These are phyloP conservation scores for Polyporus arcularius DNA, from an alignment of 768 basidiomycete genomes.

Conservation along the genomic window DNA sequence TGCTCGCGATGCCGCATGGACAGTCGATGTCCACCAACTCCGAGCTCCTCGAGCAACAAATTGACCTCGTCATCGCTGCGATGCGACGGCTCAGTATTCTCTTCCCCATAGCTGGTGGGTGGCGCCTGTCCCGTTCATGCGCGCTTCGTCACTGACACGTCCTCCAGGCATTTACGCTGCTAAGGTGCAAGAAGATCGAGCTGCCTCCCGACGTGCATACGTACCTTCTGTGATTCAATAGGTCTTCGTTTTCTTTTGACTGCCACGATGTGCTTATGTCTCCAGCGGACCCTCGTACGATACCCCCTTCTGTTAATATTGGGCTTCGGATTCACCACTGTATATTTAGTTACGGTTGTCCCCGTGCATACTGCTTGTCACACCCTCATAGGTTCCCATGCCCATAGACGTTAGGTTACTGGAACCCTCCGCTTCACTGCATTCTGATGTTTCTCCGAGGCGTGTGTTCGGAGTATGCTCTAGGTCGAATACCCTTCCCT, in stretches of 20 bases:
- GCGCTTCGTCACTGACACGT: neutral
- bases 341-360: neutral
- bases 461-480: too few species aligned
- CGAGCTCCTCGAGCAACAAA: conserved; percentile 34
- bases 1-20: conserved; percentile 28
- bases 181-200: conserved; percentile 13
- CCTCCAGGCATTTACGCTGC: conserved; percentile 14
- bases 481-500: too few species aligned
- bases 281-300: neutral
- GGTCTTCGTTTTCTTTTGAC: neutral
- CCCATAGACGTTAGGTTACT: neutral
- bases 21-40: conserved; percentile 16
- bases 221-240: neutral
- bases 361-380: neutral
- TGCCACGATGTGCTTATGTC: neutral
- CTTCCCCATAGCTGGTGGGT: conserved; percentile 41
- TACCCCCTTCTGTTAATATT: neutral
- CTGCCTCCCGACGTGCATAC: neutral
- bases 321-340: neutral
- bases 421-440: neutral
- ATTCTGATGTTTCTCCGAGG: neutral
- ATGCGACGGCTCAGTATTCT: conserved; percentile 36
- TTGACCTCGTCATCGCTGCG: conserved; percentile 36
- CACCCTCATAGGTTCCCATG: neutral
- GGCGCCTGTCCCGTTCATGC: neutral